Percentiles rank a stretch among this genome's conserved stretches.
Conservation (phyloP, 768 basidiomycete genomes). For the Trametes cubensis region DNA sequence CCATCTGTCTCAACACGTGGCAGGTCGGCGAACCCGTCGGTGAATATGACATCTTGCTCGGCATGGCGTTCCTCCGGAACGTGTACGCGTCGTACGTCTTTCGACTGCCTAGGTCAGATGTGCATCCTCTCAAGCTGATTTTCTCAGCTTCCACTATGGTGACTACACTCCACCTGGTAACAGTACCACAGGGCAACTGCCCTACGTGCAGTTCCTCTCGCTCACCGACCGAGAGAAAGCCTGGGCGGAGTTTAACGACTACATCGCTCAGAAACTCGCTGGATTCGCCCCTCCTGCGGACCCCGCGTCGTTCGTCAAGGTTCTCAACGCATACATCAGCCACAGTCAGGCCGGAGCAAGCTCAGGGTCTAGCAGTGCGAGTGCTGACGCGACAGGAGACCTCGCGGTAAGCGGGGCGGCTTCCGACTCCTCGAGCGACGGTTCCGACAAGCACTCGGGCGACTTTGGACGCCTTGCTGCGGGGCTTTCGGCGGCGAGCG, state of each 20-base stretch:
- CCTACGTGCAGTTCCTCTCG: constrained; percentile 37
- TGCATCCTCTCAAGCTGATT: not conserved
- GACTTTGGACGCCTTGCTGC: not conserved
- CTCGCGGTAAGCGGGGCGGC: constrained; percentile 3
- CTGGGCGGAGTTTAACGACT: constrained; percentile 29
- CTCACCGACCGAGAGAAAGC: constrained; percentile 27
- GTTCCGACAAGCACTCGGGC: not conserved
- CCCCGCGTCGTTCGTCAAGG: not conserved
- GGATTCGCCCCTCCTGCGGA: not conserved
- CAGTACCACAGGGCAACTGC: constrained; percentile 12
- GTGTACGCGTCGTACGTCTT: constrained; percentile 35
- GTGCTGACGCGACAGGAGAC: not conserved
- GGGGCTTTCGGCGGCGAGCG: constrained; percentile 2
- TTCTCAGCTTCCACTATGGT: constrained; percentile 29
- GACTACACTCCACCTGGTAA: constrained; percentile 27
- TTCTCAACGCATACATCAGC: not conserved
- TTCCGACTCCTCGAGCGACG: not conserved
- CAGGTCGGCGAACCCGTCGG: constrained; percentile 54
- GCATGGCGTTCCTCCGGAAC: constrained; percentile 39
- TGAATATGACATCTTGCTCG: constrained; percentile 34
- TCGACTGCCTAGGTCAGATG: not conserved
- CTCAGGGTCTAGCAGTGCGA: not conserved
- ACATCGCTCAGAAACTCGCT: not conserved
- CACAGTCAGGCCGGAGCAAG: not conserved
- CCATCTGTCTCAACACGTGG: constrained; percentile 34